Base-by-base conservation (phyloP, 139 green algal genomes). In the Nannochloris sp. region DNA sequence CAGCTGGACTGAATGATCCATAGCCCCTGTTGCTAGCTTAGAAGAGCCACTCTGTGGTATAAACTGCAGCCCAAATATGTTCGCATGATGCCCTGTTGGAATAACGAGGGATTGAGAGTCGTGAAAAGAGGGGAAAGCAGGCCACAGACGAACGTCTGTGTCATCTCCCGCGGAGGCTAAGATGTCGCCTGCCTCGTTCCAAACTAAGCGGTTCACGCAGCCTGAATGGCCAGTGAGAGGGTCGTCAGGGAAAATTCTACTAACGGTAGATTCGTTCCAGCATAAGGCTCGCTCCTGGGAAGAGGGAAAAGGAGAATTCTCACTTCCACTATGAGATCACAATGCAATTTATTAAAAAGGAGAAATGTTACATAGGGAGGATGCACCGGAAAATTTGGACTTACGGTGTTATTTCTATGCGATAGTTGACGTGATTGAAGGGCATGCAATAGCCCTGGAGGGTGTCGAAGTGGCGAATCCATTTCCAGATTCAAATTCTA, bases 31-130 rank as follows among this genome's bases (percentile, higher is more conserved):
- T 3, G 88, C 67, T 4, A 90, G 38, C 19, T 72, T 46, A 6
- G 51, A 36, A 73, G 85, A 84, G 53, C 61, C 66, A 15, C 58
- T 78, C 48, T 66, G 64, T 13, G 89, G 89, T 66, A 97, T 75
- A 70, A 95, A 91, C 10, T 73, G 47, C 4, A 90, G 78, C 2
- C 89, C 90, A 79, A 97, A 96, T 45, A 95, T 89, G 71, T 93
- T 93, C 38, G 69, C 79, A 25, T 80, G 61, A 69, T 96, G 89
- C 34, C 76, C 42, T 6, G 89, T 96, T 1, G 74, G 39, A 0
- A 95, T 19, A 2, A 67, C 54, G 25, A 54, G 45, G 14, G 4
- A 3, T 19, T 6, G 13, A 14, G 10, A 29, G 10, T 13, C 7
- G 6, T 27, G 27, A 12, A 12, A 14, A 32, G 4, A 7, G 44